Percentiles rank a stretch among this genome's conserved stretches.
Conservation (phyloP, 1,284 basidiomycete species). For the Phaffia rhodozyma region DNA sequence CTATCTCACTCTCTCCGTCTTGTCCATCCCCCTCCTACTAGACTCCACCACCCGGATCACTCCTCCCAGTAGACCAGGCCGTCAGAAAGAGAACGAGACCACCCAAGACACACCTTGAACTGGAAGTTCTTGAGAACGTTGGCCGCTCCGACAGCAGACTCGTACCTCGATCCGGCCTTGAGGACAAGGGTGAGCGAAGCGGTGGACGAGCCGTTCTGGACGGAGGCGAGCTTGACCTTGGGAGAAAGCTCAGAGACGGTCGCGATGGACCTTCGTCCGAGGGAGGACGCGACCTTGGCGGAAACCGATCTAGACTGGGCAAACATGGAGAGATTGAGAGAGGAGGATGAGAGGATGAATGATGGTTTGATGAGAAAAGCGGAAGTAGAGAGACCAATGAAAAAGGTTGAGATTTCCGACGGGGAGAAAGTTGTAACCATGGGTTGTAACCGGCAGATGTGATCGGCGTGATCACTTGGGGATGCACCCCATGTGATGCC, state of each 20-base stretch:
- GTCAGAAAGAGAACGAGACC: background rate
- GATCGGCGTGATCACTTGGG: too few relatives aligned
- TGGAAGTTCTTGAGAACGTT: conserved; percentile 91
- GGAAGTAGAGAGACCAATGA: background rate
- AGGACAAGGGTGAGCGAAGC: conserved; percentile 75
- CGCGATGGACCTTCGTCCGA: conserved; percentile 35
- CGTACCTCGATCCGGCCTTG: conserved; percentile 79
- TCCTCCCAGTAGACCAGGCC: too few relatives aligned
- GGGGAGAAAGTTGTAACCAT: too few relatives aligned
- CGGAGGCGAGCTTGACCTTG: conserved; percentile 71
- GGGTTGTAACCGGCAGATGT: too few relatives aligned
- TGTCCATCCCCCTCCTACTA: background rate
- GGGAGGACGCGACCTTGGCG: background rate
- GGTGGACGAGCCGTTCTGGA: conserved; percentile 60
- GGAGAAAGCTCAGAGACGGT: conserved; percentile 59
- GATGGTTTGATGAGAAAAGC: background rate
- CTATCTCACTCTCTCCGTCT: background rate
- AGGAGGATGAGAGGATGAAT: background rate
- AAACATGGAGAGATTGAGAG: background rate
- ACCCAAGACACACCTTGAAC: conserved; percentile 61
- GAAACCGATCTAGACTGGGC: background rate
- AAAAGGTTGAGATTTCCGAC: background rate
- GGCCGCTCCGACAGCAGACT: conserved; percentile 73
- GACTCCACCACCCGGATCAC: too few relatives aligned
- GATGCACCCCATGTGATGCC: too few relatives aligned